These are phyloP conservation scores for Tulasnella sp. DNA, from an alignment of 768 basidiomycete genomes.

Conservation along the genomic window DNA sequence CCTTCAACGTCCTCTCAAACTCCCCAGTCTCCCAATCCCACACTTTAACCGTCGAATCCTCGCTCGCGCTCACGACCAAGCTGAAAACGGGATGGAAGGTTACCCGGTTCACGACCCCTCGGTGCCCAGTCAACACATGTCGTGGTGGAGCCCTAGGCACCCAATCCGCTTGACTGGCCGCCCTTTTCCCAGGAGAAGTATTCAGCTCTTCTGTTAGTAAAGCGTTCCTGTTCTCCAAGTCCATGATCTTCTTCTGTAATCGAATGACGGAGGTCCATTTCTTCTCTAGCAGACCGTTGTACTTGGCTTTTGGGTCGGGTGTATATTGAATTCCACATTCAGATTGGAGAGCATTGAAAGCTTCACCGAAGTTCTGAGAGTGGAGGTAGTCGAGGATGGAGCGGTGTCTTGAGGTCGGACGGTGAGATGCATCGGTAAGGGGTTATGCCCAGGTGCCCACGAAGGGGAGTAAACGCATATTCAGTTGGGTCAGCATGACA, in stretches of 20 bases:
- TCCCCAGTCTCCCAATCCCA: constrained; percentile 98
- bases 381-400: constrained; percentile 40
- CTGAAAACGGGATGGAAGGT: constrained; percentile 86
- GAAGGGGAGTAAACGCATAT: neutral
- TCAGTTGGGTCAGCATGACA: constrained; percentile 4
- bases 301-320: constrained; percentile 83
- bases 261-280: constrained; percentile 97
- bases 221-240: constrained; percentile 78
- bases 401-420: constrained; percentile 33
- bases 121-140: constrained; percentile 71
- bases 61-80: constrained; percentile 76
- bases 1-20: constrained; percentile 85
- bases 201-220: constrained; percentile 72
- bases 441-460: constrained; percentile 14
- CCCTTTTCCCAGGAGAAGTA: constrained; percentile 46
- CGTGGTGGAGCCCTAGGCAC: constrained; percentile 80
- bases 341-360: constrained; percentile 31
- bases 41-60: constrained; percentile 85
- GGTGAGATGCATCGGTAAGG: neutral
- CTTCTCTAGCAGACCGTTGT: constrained; percentile 86
- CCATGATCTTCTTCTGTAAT: constrained; percentile 98
- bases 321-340: constrained; percentile 53
- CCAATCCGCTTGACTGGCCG: constrained; percentile 60
- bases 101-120: constrained; percentile 68
- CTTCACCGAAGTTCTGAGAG: constrained; percentile 32